A percentile compares a stretch with the other conserved stretches of the same genome.
Conservation (phyloP, 2,329 filamentous ascomycete species). For the Elsinoe australis region DNA sequence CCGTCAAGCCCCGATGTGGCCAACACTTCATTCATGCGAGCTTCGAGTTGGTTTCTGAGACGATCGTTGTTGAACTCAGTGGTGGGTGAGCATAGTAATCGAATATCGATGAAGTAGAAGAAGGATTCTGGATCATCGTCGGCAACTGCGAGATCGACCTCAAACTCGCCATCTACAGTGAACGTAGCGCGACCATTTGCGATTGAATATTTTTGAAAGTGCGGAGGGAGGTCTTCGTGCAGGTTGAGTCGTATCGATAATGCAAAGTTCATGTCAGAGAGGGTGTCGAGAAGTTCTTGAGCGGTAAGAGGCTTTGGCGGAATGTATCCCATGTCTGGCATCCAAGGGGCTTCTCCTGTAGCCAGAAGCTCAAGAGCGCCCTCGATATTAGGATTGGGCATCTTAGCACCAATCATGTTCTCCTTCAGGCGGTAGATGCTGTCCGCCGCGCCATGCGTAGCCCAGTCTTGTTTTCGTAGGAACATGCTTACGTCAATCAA, state of each 20-base stretch:
- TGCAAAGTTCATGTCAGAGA: constrained; percentile 75
- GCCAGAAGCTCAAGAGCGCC: constrained; percentile 81
- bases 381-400: constrained; percentile 83
- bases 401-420: constrained; percentile 61
- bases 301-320: constrained; percentile 62
- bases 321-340: constrained; percentile 76
- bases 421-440: constrained; percentile 54
- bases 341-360: constrained; percentile 66
- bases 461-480: constrained; percentile 45
- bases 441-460: constrained; percentile 23
- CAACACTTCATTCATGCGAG: constrained; percentile 63
- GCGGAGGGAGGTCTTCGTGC: constrained; percentile 71
- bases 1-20: constrained; percentile 63
- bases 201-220: constrained; percentile 71
- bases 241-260: constrained; percentile 77
- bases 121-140: constrained; percentile 76
- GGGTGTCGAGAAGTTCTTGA: constrained; percentile 62
- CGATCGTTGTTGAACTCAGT: constrained; percentile 53
- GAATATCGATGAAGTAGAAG: constrained; percentile 90
- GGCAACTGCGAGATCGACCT: constrained; percentile 84
- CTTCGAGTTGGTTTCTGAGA: constrained; percentile 60
- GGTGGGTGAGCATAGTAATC: constrained; percentile 69
- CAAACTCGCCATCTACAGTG: constrained; percentile 72
- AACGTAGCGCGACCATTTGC: constrained; percentile 87
- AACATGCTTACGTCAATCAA: constrained; percentile 81